Conservation (phyloP, 768 basidiomycete genomes). For the Mycena indigotica region DNA sequence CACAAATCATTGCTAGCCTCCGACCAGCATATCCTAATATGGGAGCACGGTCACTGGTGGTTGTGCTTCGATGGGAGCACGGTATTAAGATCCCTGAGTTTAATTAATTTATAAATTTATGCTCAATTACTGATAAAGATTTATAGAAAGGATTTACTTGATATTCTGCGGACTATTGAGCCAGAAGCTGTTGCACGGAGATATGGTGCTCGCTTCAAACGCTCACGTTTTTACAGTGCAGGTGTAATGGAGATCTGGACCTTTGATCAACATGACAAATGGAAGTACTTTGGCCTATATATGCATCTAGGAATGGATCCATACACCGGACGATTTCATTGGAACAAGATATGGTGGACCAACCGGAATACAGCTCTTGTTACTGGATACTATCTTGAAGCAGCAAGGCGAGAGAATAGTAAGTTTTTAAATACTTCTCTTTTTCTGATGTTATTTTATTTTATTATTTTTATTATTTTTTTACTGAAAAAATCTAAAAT, state of each 20-base stretch:
- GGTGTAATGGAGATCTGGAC: constrained; percentile 42
- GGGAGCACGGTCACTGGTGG: constrained; percentile 11
- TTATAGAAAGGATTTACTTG: background rate
- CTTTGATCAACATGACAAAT: constrained; percentile 53
- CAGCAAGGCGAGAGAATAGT: constrained; percentile 23
- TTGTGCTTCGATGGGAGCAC: constrained; percentile 1
- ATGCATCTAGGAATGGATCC: constrained; percentile 40
- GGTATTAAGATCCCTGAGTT: constrained; percentile 19
- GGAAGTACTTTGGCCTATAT: constrained; percentile 39
- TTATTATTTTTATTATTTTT: too few relatives aligned
- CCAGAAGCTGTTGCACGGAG: constrained; percentile 26
- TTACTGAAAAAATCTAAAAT: constrained; percentile 5
- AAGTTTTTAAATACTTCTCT: background rate
- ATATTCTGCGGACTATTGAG: constrained; percentile 10
- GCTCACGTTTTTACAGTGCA: constrained; percentile 38
- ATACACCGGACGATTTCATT: constrained; percentile 34
- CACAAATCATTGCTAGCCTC: background rate
- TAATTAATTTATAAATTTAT: background rate
- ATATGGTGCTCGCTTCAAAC: constrained; percentile 25
- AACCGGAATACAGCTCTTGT: constrained; percentile 41
- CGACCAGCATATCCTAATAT: background rate
- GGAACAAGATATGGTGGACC: constrained; percentile 45
- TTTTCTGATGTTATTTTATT: too few relatives aligned
- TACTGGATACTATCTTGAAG: constrained; percentile 35
- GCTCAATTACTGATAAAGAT: background rate